phyloP scores from a whole-genome alignment of 2,329 filamentous ascomycete species.

The Stromatinia cepivora region DNA sequence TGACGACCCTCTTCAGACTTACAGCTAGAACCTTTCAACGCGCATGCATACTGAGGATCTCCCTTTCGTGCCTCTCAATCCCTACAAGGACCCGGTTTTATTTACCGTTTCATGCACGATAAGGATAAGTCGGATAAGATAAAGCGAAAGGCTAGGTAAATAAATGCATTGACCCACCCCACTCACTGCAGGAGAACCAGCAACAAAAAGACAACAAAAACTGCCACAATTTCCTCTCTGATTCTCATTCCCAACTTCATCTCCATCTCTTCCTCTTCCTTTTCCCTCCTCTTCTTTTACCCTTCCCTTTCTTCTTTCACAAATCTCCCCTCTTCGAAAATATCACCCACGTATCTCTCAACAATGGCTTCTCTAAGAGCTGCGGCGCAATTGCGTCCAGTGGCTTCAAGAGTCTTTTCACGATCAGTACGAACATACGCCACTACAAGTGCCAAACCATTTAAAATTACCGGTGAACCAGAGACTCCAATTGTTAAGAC shows the following conservation, averaged over 20 bases:
- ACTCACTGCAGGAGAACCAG: neutral
- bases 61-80: neutral
- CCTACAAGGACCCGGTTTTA: neutral
- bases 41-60: neutral
- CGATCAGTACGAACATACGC: slow-evolving; percentile 31
- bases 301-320: neutral
- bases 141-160: neutral
- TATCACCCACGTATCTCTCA: neutral
- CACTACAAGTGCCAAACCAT: slow-evolving; percentile 34
- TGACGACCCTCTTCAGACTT: too few species aligned
- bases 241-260: neutral
- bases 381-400: slow-evolving; percentile 37
- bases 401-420: slow-evolving; percentile 28
- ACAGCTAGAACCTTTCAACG: too few species aligned
- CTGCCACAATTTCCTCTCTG: neutral
- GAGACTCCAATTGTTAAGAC: slow-evolving; percentile 40
- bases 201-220: neutral
- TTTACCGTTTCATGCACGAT: neutral
- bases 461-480: slow-evolving; percentile 39
- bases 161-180: neutral
- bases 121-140: slow-evolving; percentile 11
- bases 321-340: neutral
- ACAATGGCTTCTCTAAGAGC: slow-evolving; percentile 40
- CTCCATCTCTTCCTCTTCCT: neutral
- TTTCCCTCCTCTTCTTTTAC: neutral